Percentiles rank a stretch among this genome's conserved stretches.
Conservation (phyloP, 2,329 filamentous ascomycete genomes). For the Fusarium mundagurra region DNA sequence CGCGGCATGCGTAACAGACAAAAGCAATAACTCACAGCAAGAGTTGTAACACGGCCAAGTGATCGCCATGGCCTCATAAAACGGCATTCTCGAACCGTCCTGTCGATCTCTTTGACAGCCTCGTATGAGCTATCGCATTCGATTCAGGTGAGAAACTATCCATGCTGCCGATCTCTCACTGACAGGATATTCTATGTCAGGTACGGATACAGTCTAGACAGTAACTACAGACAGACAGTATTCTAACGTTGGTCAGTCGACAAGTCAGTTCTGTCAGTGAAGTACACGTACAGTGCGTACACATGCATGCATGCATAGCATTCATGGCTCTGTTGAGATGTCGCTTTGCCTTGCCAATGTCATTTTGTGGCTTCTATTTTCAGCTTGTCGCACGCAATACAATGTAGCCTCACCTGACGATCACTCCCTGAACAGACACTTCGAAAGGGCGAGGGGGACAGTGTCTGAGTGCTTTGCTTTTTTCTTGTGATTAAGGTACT, state of each 20-base stretch:
- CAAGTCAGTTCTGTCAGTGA: neutral
- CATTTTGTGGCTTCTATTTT: neutral
- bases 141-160: neutral
- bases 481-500: slow-evolving; percentile 19
- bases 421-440: neutral
- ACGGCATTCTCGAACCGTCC: neutral
- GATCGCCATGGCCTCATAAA: slow-evolving; percentile 6
- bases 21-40: neutral
- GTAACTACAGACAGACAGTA: too few relatives aligned
- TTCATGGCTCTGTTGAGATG: neutral
- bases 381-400: slow-evolving; percentile 7
- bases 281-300: neutral
- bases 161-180: slow-evolving; percentile 25
- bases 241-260: too few relatives aligned
- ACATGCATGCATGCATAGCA: neutral
- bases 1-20: neutral
- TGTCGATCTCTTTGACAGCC: slow-evolving; percentile 16
- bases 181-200: neutral
- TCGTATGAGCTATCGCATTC: slow-evolving; percentile 2
- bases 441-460: neutral
- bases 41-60: neutral
- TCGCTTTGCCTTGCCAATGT: neutral
- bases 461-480: neutral
- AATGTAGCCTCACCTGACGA: slow-evolving; percentile 12
- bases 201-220: neutral